These are phyloP conservation scores for Zygosaccharomyces pseudobailii DNA, from an alignment of 1,139 yeast genomes.

Conservation along the genomic window DNA sequence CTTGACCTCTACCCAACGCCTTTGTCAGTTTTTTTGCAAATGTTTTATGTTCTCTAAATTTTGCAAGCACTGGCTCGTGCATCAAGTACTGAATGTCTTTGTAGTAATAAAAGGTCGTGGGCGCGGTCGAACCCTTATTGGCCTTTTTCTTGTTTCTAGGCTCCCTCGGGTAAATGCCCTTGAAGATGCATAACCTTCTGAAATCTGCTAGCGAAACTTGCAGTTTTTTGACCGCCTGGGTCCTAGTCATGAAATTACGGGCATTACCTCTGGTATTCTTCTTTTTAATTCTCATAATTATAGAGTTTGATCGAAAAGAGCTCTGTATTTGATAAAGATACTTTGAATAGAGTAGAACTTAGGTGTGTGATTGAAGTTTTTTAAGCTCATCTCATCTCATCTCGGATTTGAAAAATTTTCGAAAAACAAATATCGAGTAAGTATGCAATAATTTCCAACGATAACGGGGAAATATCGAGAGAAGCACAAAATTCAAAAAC, in stretches of 20 bases:
- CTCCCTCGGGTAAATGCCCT: conserved; percentile 94
- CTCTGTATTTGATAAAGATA: too few species aligned
- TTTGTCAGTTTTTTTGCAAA: conserved; percentile 86
- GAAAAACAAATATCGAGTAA: neutral
- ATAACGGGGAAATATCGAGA: neutral
- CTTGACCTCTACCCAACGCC: conserved; percentile 90
- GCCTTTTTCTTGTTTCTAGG: conserved; percentile 96
- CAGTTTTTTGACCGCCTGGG: conserved; percentile 88
- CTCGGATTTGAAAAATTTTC: conserved; percentile 21
- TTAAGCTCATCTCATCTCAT: conserved; percentile 19
- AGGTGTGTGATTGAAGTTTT: neutral
- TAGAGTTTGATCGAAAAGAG: too few species aligned
- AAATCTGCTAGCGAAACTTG: conserved; percentile 97
- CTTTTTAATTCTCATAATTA: conserved; percentile 53
- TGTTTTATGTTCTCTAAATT: conserved; percentile 93
- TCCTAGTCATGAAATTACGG: conserved; percentile 85
- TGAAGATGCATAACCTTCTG: conserved; percentile 94
- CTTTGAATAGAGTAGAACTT: too few species aligned
- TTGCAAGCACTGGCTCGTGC: conserved; percentile 91
- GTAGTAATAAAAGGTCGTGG: conserved; percentile 87
- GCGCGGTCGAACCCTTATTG: conserved; percentile 94
- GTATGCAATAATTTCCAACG: conserved; percentile 4
- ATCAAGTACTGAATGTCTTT: conserved; percentile 91
- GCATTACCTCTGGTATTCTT: conserved; percentile 87
- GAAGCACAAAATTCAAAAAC: neutral